These are phyloP conservation scores for Aspergillus caelatus DNA, from an alignment of 2,329 filamentous ascomycete species.

Conservation along the genomic window DNA sequence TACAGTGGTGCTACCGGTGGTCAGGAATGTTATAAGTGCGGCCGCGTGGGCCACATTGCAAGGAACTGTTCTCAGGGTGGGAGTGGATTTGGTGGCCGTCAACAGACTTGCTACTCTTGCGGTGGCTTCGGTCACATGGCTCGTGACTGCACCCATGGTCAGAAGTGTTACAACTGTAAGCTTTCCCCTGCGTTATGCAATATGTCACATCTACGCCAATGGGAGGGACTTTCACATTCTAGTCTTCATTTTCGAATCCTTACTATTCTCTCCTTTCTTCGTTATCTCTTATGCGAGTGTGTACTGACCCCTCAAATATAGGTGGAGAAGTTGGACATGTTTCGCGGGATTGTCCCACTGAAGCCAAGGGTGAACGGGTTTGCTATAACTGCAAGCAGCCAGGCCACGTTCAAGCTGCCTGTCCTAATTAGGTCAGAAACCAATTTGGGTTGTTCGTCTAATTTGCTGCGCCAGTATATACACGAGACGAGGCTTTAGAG, in stretches of 20 bases:
- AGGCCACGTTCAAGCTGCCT: slow-evolving; percentile 91
- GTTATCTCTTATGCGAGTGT: background rate
- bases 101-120: slow-evolving; percentile 97
- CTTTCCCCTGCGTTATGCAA: background rate
- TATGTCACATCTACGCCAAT: background rate
- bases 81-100: slow-evolving; percentile 55
- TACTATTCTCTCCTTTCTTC: background rate
- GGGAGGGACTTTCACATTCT: background rate
- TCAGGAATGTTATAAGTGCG: slow-evolving; percentile 97
- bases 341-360: slow-evolving; percentile 93
- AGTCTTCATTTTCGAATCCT: background rate
- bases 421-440: slow-evolving; percentile 70
- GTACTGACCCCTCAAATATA: slow-evolving; percentile 31
- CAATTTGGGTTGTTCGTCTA: slow-evolving; percentile 28
- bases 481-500: slow-evolving; percentile 20
- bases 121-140: slow-evolving; percentile 97
- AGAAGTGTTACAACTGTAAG: slow-evolving; percentile 99
- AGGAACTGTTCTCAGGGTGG: slow-evolving; percentile 61
- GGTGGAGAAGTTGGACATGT: slow-evolving; percentile 88
- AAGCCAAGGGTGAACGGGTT: slow-evolving; percentile 87
- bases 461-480: slow-evolving; percentile 26
- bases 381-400: slow-evolving; percentile 95
- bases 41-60: slow-evolving; percentile 93
- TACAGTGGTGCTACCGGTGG: slow-evolving; percentile 52
- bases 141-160: slow-evolving; percentile 96